These are phyloP conservation scores for Rhizophora mangle DNA, from an alignment of 345 rosid species.

Conservation along the genomic window DNA sequence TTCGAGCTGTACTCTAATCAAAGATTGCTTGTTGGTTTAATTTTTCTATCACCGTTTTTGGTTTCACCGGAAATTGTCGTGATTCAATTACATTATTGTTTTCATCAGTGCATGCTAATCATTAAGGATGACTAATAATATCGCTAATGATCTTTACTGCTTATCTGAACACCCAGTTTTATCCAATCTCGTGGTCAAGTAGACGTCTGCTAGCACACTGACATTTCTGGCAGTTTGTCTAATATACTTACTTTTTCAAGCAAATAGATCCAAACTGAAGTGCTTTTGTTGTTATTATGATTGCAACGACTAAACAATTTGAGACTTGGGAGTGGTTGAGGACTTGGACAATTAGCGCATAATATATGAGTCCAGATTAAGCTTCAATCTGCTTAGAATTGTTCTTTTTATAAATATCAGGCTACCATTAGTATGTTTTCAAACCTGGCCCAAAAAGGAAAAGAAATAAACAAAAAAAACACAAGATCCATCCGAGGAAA, in stretches of 20 bases:
- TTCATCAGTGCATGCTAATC: background rate
- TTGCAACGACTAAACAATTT: background rate
- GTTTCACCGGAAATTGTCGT: slow-evolving; percentile 12
- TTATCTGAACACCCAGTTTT: background rate
- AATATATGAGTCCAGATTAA: background rate
- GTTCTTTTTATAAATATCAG: background rate
- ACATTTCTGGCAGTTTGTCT: background rate
- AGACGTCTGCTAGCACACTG: background rate
- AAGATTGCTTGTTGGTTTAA: slow-evolving; percentile 9
- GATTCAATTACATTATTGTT: slow-evolving; percentile 13
- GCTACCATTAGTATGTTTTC: background rate
- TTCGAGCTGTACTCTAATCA: slow-evolving; percentile 3
- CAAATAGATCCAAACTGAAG: background rate
- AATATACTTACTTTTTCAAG: slow-evolving; percentile 6
- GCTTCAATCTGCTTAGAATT: background rate
- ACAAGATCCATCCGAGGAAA: no score
- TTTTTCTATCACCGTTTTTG: slow-evolving; percentile 3
- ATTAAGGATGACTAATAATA: slow-evolving; percentile 13
- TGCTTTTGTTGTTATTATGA: background rate
- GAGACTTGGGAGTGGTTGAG: background rate
- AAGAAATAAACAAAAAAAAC: no score
- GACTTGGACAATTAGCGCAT: background rate
- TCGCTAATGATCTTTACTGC: slow-evolving; percentile 4
- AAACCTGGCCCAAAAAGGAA: no score
- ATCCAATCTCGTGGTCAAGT: slow-evolving; percentile 1